These are phyloP conservation scores for Jatropha curcas DNA, from an alignment of 345 rosid species.

Conservation along the genomic window DNA sequence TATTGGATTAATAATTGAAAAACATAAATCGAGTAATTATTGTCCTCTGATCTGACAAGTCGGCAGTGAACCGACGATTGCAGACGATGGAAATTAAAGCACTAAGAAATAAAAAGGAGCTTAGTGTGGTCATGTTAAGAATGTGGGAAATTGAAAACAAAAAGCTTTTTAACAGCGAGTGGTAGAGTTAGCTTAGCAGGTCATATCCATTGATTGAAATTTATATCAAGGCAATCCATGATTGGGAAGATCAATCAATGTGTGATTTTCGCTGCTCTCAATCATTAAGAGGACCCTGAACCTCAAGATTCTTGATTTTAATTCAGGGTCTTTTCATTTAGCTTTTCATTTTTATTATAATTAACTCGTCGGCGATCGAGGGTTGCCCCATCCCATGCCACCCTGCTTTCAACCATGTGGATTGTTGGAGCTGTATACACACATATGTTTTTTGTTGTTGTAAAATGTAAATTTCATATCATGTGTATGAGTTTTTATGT, in stretches of 20 bases:
- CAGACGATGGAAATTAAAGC: constrained; percentile 1
- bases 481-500: too few relatives aligned
- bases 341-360: too few relatives aligned
- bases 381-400: constrained; percentile 16
- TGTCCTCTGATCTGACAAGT: background rate
- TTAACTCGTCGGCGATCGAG: background rate
- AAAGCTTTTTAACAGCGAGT: background rate
- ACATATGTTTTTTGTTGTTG: too few relatives aligned
- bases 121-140: background rate
- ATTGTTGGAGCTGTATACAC: too few relatives aligned
- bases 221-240: too few relatives aligned
- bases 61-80: background rate
- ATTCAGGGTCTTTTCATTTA: too few relatives aligned
- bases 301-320: background rate
- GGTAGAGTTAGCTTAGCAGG: constrained; percentile 6
- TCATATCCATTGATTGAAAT: constrained; percentile 1
- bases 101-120: too few relatives aligned
- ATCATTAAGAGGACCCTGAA: constrained; percentile 2
- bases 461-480: too few relatives aligned
- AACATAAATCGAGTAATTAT: too few relatives aligned
- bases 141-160: background rate
- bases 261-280: background rate
- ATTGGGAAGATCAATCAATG: constrained; percentile 6
- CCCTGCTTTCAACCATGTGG: background rate
- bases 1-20: too few relatives aligned